Percentiles rank a stretch among this genome's conserved stretches.
Evolutionary conservation across 176 grass and related monocot species (phyloP).

Genomic region (Poa annua): DNA sequence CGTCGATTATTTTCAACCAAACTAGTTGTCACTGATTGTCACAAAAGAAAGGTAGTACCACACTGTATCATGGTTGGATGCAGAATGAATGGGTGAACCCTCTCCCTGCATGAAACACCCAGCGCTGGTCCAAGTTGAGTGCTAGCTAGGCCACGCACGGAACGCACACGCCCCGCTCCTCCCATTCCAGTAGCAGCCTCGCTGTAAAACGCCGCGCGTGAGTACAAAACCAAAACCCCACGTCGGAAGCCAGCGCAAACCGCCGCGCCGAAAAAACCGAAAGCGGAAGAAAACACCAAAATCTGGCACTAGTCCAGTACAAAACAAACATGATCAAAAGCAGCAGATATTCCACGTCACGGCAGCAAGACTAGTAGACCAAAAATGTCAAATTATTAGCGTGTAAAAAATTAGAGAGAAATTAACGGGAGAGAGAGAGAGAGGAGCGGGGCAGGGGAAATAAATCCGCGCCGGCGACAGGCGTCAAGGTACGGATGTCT

Average conservation of each 20-base stretch:
- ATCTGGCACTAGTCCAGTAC: background rate
- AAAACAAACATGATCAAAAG: background rate
- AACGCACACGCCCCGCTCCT: no score
- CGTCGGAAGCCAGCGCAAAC: background rate
- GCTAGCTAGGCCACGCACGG: no score
- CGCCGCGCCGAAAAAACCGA: conserved; percentile 20
- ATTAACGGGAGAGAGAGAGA: background rate
- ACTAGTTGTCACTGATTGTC: no score
- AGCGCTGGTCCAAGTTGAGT: no score
- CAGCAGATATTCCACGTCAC: background rate
- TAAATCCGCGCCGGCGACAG: conserved; percentile 77
- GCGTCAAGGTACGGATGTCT: conserved; percentile 83
- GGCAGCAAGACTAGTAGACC: background rate
- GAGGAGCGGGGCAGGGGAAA: background rate
- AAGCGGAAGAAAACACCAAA: background rate
- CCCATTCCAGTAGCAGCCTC: no score
- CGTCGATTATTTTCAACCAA: no score
- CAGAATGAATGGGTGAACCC: no score
- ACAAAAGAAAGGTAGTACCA: no score
- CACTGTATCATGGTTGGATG: no score
- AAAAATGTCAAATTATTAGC: background rate
- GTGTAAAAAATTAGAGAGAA: background rate
- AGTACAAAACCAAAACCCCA: background rate
- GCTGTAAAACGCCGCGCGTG: background rate
- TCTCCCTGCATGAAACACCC: no score